Base-by-base conservation (phyloP, 2,329 filamentous ascomycete species). In the Pyricularia pennisetigena region DNA sequence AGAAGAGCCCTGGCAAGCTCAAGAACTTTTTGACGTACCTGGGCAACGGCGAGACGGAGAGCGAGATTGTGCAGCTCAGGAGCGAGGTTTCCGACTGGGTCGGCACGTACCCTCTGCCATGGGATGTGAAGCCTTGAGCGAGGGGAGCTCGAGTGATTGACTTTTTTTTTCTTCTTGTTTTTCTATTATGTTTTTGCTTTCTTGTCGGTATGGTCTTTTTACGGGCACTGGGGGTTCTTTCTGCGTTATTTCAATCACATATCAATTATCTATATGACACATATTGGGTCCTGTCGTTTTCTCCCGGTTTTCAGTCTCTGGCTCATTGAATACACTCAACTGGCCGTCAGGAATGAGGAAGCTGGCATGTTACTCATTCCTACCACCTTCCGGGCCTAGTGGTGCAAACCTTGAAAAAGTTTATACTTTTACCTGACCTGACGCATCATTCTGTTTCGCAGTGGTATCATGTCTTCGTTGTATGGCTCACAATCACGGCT, bases 11-110 rank as follows among this genome's bases (percentile, higher is more conserved):
- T 28, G 86, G 85, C 66, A 86, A 85, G 73, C 80, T 92, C 64
- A 89, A 86, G 77, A 83, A 86, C 32, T 93, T 92, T 79, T 79
- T 89, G 72, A 86, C 90, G 61, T 86, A 88, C 74, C 81, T 93
- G 16, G 88, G 88, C 57, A 86, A 86, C 71, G 90, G 90, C 64
- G 86, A 90, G 72, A 83, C 84, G 65, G 84, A 91, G 68, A 80
- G 86, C 4, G 90, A 93, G 79, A 90, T 93, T 73, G 83, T 91
- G 26, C 88, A 91, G 79, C 79, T 93, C 72, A 85, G 87, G 72
- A 86, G 87, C 71, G 90, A 93, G 79, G 90, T 93, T n/a, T 86
- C 88, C 72, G 88, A 90, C 73, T 93, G 90, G 90, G 90, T 91
- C 12, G 86, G 89, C 67, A 91, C 89, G 1, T 92, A 92, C 74